phyloP scores from a whole-genome alignment of 108 stramenopile genomes.

The Nannochloropsis gaditana region DNA sequence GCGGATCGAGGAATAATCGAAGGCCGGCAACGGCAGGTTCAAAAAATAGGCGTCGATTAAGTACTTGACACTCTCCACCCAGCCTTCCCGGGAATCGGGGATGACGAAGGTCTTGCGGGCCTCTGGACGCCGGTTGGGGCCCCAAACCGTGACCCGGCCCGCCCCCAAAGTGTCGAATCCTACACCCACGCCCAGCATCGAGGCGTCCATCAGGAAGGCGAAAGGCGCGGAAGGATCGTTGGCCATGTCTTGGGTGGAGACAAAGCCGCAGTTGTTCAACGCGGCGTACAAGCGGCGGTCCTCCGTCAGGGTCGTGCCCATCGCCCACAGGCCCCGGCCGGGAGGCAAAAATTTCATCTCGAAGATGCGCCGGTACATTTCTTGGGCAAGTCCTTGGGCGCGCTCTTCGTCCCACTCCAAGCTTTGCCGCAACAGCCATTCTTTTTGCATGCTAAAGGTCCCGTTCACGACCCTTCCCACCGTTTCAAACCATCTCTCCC shows the following conservation, averaged over 20 bases:
- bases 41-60: constrained; percentile 52
- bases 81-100: constrained; percentile 57
- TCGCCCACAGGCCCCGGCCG: constrained; percentile 60
- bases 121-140: constrained; percentile 5
- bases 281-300: constrained; percentile 57
- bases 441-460: constrained; percentile 61
- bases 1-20: constrained; percentile 30
- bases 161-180: constrained; percentile 61
- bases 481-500: constrained; percentile 43
- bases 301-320: constrained; percentile 58
- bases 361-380: constrained; percentile 60
- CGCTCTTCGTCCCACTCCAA: constrained; percentile 54
- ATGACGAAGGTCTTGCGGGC: constrained; percentile 31
- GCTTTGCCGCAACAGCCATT: constrained; percentile 51
- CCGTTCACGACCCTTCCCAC: constrained; percentile 58
- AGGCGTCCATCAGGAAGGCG: constrained; percentile 60
- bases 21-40: not conserved
- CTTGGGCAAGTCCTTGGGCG: constrained; percentile 51
- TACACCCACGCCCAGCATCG: constrained; percentile 60
- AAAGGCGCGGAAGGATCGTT: constrained; percentile 54
- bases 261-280: constrained; percentile 62
- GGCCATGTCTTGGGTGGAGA: constrained; percentile 37
- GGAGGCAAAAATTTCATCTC: constrained; percentile 61
- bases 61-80: constrained; percentile 48
- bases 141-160: constrained; percentile 30